These are phyloP conservation scores for Lyophyllum semitale DNA, from an alignment of 768 basidiomycete genomes.

Conservation along the genomic window DNA sequence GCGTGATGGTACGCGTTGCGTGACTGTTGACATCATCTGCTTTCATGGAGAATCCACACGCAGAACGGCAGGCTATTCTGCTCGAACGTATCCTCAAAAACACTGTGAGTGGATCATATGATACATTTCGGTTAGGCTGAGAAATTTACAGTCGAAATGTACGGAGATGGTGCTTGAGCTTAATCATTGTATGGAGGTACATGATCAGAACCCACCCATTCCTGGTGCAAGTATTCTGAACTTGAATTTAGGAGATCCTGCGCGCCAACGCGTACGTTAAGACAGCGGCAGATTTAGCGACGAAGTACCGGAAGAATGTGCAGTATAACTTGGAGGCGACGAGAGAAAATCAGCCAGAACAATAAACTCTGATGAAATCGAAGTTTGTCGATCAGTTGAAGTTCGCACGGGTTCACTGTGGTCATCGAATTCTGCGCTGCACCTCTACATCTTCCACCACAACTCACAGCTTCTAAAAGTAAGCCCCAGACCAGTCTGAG, in stretches of 20 bases:
- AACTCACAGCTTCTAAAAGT: not conserved
- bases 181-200: constrained; percentile 84
- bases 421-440: not conserved
- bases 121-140: not conserved
- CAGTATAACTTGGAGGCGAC: constrained; percentile 88
- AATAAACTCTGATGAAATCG: not conserved
- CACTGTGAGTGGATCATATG: constrained; percentile 52
- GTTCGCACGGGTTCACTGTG: not conserved
- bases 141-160: constrained; percentile 72
- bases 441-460: not conserved
- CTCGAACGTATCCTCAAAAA: constrained; percentile 92
- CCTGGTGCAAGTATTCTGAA: constrained; percentile 2
- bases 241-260: constrained; percentile 66
- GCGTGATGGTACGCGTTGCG: constrained; percentile 20
- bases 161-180: constrained; percentile 89
- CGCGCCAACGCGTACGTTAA: constrained; percentile 77
- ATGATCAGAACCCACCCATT: not conserved
- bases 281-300: constrained; percentile 79
- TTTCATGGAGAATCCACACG: constrained; percentile 92
- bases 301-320: constrained; percentile 91
- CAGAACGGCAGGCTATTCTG: constrained; percentile 87
- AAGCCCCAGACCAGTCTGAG: not conserved
- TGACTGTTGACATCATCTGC: constrained; percentile 3
- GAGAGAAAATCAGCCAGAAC: constrained; percentile 34
- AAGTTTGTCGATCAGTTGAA: not conserved